phyloP scores from a whole-genome alignment of 2,329 filamentous ascomycete species.

The Bimuria novae-zelandiae region DNA sequence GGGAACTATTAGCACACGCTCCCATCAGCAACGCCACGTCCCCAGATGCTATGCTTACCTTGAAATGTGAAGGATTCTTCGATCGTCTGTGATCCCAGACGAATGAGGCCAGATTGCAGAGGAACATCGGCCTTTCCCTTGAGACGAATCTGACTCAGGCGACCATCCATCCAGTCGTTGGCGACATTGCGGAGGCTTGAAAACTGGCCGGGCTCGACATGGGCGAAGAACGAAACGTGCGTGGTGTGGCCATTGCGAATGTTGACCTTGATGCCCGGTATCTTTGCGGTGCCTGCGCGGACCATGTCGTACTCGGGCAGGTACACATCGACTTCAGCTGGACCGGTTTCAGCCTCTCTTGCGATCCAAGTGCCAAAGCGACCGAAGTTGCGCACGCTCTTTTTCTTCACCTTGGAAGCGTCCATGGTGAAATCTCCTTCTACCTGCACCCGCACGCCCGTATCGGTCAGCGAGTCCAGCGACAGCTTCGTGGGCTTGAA shows the following conservation, averaged over 20 bases:
- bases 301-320: conserved; percentile 82
- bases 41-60: conserved; percentile 66
- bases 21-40: conserved; percentile 55
- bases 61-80: conserved; percentile 77
- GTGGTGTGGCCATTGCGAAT: conserved; percentile 80
- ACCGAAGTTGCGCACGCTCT: conserved; percentile 74
- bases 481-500: conserved; percentile 83
- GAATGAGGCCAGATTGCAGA: conserved; percentile 78
- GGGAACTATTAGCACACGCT: conserved; percentile 15
- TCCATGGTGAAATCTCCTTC: conserved; percentile 84
- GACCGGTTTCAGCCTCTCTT: conserved; percentile 71
- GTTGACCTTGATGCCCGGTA: conserved; percentile 77
- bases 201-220: conserved; percentile 75
- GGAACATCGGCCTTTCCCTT: conserved; percentile 73
- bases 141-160: conserved; percentile 71
- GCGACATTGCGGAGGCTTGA: conserved; percentile 78
- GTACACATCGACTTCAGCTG: conserved; percentile 75
- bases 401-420: conserved; percentile 72
- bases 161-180: conserved; percentile 86
- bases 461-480: conserved; percentile 79
- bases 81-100: conserved; percentile 76
- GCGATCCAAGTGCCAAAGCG: conserved; percentile 80
- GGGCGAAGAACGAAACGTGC: conserved; percentile 75
- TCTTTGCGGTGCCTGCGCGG: conserved; percentile 73
- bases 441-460: conserved; percentile 78